Percentiles rank a stretch among this genome's conserved stretches.
phyloP scores from a whole-genome alignment of 2,329 filamentous ascomycete genomes.

The Epicoccum sorghinum region DNA sequence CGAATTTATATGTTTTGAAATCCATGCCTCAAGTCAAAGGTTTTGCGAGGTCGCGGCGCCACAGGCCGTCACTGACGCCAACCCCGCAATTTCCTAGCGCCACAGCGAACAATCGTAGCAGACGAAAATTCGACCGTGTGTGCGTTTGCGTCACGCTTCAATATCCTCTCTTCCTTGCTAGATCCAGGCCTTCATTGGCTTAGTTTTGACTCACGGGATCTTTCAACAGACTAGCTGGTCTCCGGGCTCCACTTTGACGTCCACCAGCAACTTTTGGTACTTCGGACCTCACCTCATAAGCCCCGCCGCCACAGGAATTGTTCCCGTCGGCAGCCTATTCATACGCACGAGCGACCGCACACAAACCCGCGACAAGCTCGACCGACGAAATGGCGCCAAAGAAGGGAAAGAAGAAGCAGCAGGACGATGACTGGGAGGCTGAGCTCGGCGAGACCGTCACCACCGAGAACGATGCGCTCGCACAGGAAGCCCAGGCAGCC shows the following conservation, averaged over 20 bases:
- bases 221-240: conserved; percentile 13
- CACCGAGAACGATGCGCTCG: conserved; percentile 61
- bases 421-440: conserved; percentile 95
- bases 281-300: conserved; percentile 12
- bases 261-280: conserved; percentile 11
- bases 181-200: conserved; percentile 36
- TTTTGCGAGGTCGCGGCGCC: background rate
- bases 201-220: conserved; percentile 32
- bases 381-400: conserved; percentile 79
- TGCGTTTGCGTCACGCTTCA: conserved; percentile 33
- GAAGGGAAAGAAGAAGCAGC: conserved; percentile 85
- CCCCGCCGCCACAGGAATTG: conserved; percentile 22
- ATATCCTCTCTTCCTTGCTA: conserved; percentile 23
- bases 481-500: conserved; percentile 31
- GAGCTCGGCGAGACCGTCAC: conserved; percentile 81
- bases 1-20: too few relatives aligned
- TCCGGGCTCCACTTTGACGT: conserved; percentile 12
- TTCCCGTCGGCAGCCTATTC: conserved; percentile 7
- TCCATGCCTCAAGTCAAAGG: background rate
- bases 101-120: conserved; percentile 11
- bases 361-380: background rate
- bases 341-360: conserved; percentile 9
- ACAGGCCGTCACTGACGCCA: background rate
- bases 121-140: conserved; percentile 36
- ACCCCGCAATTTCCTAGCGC: conserved; percentile 1